A percentile compares a stretch with the other conserved stretches of the same genome.
phyloP scores from a whole-genome alignment of 208 protist species.

The Phytomonas francai region DNA sequence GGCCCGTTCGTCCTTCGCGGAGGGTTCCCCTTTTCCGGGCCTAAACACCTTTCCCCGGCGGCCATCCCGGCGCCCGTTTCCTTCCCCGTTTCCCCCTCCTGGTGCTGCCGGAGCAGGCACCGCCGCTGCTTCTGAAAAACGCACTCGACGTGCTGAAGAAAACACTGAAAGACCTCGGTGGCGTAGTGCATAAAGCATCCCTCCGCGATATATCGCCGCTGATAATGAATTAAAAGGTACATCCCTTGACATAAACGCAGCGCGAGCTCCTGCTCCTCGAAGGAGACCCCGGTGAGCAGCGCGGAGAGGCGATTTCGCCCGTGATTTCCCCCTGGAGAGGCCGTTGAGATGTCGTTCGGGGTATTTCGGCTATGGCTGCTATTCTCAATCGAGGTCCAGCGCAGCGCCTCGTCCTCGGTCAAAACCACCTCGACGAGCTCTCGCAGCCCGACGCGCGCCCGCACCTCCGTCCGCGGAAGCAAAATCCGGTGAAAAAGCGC shows the following conservation, averaged over 20 bases:
- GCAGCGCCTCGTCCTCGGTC: slow-evolving; percentile 21
- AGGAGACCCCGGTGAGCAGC: slow-evolving; percentile 50
- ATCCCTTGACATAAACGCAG: slow-evolving; percentile 78
- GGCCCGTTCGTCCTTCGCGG: not conserved
- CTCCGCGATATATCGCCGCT: slow-evolving; percentile 61
- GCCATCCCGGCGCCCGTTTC: slow-evolving; percentile 5
- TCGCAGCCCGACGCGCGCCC: slow-evolving; percentile 38
- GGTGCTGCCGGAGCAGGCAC: slow-evolving; percentile 13
- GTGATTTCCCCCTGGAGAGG: not conserved
- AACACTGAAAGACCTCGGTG: slow-evolving; percentile 75
- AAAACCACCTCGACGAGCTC: slow-evolving; percentile 25
- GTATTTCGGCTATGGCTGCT: not conserved
- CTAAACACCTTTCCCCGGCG: not conserved
- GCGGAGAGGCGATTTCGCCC: slow-evolving; percentile 12
- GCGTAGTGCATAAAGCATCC: slow-evolving; percentile 67
- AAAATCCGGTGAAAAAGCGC: slow-evolving; percentile 58
- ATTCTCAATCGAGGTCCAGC: slow-evolving; percentile 25
- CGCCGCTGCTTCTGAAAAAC: slow-evolving; percentile 34
- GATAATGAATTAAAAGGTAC: slow-evolving; percentile 57
- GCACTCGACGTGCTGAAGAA: slow-evolving; percentile 69
- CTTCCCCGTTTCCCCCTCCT: slow-evolving; percentile 7
- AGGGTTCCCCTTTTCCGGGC: not conserved
- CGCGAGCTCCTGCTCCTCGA: slow-evolving; percentile 74
- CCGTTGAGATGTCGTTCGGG: too few relatives aligned
- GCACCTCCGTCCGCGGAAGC: slow-evolving; percentile 40